Evolutionary conservation across 1,284 basidiomycete genomes (phyloP), one percentile per base, ranked within the genome.

Genomic region (Hymenochaete sp.): DNA sequence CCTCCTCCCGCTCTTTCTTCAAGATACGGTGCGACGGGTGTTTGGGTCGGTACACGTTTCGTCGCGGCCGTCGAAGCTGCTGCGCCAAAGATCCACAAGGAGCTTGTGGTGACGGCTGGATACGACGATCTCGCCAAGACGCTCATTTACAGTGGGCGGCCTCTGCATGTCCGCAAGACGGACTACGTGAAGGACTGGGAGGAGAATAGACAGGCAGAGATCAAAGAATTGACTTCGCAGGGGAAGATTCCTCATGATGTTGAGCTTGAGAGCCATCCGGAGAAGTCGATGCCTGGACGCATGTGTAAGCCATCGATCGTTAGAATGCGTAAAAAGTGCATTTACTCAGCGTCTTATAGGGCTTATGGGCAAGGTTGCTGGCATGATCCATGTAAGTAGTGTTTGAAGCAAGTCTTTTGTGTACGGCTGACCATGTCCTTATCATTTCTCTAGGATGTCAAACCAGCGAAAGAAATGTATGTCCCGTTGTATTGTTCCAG

Each of bases 21-120:
- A 8, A 77, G 75, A 31, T 81, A 82, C 50, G 89, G 89, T 43
- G 88, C 88, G 2, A 68, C 80, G 2, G 89, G 79, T 41, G 84
- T 92, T 8, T 92, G 90, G 89, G 86, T 92, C 45, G 91, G 91
- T 28, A 93, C 91, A 2, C 78, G 91, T 22, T 96, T 95, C 59
- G 89, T 95, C 38, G 90, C 89, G 6, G 79, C 78, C 52, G 74
- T 69, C 32, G 88, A 93, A 62, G 86, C 90, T 1, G 82, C 79
- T 21, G 89, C 89, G 1, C 82, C 88, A 10, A 77, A 77, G 52
- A 77, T 67, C 53, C 90, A 93, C 67, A 92, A 93, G 62, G 75
- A 92, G 44, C 62, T 74, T 43, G 63, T 82, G 9, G 47, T 83
- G 21, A 68, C 64, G 26, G 78, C 81, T 2, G 78, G 78, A n/a